Evolutionary conservation across 768 basidiomycete species (phyloP).

Genomic region (Xerocomellus chrysenteron): DNA sequence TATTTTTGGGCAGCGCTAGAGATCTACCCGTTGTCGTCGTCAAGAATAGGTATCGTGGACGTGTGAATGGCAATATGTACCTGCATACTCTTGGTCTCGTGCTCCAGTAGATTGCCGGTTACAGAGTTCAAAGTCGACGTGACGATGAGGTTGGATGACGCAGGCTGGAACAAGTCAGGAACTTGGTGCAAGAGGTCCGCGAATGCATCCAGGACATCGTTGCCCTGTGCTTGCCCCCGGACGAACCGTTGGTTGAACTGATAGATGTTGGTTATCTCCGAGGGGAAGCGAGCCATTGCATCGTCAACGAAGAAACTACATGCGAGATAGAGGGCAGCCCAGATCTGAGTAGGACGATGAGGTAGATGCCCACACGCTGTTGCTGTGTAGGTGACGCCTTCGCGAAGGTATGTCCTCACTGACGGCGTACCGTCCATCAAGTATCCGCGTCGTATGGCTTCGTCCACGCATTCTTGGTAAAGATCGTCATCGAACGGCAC

Average conservation of each 20-base stretch:
- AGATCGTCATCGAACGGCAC: neutral
- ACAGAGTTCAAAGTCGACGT: constrained; percentile 35
- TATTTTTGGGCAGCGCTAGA: constrained; percentile 17
- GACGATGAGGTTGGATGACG: constrained; percentile 34
- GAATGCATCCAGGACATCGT: constrained; percentile 32
- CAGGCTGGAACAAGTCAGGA: constrained; percentile 23
- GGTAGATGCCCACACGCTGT: constrained; percentile 26
- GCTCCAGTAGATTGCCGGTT: constrained; percentile 31
- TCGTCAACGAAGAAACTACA: constrained; percentile 37
- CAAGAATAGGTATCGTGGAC: neutral
- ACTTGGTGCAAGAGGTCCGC: constrained; percentile 27
- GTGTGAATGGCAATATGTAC: constrained; percentile 6
- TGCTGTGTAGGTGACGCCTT: neutral
- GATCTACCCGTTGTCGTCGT: neutral
- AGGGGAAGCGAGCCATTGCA: constrained; percentile 20
- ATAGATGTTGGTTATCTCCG: constrained; percentile 16
- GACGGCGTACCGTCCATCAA: neutral
- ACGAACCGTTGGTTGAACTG: constrained; percentile 34
- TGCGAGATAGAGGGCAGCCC: constrained; percentile 38
- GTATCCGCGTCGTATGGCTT: too few relatives aligned
- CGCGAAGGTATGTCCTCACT: neutral
- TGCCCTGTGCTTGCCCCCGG: constrained; percentile 22
- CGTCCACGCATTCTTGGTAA: neutral
- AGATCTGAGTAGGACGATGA: constrained; percentile 27
- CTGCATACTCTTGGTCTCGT: constrained; percentile 24